Evolutionary conservation across 2,329 filamentous ascomycete species (phyloP).

Genomic region (Hypoxylon sp.): DNA sequence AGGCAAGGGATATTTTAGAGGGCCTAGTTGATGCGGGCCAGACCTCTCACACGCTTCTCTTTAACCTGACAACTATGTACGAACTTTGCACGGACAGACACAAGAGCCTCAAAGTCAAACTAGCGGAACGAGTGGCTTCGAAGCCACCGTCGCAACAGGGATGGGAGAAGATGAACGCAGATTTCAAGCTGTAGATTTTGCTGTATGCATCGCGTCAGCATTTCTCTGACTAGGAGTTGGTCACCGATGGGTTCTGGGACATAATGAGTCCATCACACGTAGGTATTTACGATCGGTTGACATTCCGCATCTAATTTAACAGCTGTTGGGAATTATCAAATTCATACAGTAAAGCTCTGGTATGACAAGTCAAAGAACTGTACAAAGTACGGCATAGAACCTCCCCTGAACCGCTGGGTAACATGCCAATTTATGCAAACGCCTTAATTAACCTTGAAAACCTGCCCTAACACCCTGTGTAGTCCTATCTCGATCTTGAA

Average conservation of each 20-base stretch:
- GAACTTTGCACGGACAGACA: conserved; percentile 89
- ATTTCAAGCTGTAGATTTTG: conserved; percentile 79
- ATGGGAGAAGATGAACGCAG: conserved; percentile 79
- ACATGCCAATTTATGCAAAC: background rate
- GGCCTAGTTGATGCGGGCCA: conserved; percentile 72
- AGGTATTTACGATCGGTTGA: background rate
- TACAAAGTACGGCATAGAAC: background rate
- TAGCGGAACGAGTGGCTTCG: conserved; percentile 79
- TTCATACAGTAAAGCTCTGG: background rate
- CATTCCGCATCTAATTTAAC: background rate
- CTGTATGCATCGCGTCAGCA: background rate
- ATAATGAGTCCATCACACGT: background rate
- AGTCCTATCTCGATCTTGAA: background rate
- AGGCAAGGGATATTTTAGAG: conserved; percentile 79
- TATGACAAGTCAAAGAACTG: background rate
- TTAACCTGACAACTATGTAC: conserved; percentile 92
- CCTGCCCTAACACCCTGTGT: background rate
- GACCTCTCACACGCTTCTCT: conserved; percentile 84
- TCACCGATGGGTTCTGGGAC: background rate
- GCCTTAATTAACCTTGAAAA: background rate
- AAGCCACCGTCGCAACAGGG: conserved; percentile 70
- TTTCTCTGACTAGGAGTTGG: background rate
- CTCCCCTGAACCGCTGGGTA: background rate
- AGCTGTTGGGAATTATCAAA: background rate
- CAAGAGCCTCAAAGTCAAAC: conserved; percentile 75